phyloP scores from a whole-genome alignment of 192 early-diverging fungal genomes.

The Hyaloraphidium curvatum region DNA sequence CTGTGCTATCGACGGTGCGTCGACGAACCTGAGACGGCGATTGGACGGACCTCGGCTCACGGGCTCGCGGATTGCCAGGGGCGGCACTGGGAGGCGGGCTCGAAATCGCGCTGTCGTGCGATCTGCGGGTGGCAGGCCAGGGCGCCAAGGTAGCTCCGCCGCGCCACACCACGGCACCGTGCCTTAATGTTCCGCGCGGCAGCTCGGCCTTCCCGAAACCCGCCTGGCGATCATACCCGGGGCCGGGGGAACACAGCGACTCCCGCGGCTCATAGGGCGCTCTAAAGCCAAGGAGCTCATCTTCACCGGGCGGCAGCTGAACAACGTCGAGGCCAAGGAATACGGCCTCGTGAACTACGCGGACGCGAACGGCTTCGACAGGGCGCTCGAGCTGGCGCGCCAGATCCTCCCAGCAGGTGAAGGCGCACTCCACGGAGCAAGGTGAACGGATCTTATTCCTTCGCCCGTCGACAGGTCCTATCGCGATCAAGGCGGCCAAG shows the following conservation, averaged over 20 bases:
- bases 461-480: slow-evolving; percentile 35
- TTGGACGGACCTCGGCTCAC: background rate
- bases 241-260: slow-evolving; percentile 87
- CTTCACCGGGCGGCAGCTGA: slow-evolving; percentile 58
- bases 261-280: slow-evolving; percentile 68
- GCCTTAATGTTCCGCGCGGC: slow-evolving; percentile 11
- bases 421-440: background rate
- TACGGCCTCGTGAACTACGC: slow-evolving; percentile 63
- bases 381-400: slow-evolving; percentile 58
- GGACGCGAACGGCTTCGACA: slow-evolving; percentile 34
- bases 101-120: slow-evolving; percentile 74
- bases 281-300: slow-evolving; percentile 85
- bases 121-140: slow-evolving; percentile 68
- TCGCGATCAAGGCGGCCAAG: slow-evolving; percentile 84
- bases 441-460: background rate
- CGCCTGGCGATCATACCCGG: slow-evolving; percentile 90
- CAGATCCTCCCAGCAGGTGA: slow-evolving; percentile 41
- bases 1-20: slow-evolving; percentile 65
- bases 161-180: background rate
- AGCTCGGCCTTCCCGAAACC: slow-evolving; percentile 81
- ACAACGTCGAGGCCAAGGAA: slow-evolving; percentile 37
- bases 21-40: background rate
- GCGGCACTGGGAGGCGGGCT: slow-evolving; percentile 83
- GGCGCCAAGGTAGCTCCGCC: background rate
- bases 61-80: background rate